Evolutionary conservation across 345 rosid species (phyloP), one percentile per base, ranked within the genome.

Genomic region (Sapria himalayana): DNA sequence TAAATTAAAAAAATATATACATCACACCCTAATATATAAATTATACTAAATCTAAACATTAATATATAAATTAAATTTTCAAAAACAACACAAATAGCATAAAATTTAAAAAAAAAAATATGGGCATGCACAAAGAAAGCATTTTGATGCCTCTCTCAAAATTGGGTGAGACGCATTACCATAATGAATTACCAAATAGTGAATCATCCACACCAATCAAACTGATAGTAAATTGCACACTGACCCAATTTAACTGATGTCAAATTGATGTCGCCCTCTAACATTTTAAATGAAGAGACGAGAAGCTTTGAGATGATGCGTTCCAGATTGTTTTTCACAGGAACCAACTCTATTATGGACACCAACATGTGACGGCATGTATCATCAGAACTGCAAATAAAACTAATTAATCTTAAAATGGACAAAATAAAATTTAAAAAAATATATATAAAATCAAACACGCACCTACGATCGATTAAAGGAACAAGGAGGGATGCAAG

Each of bases 291-390:
- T 54, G 85, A 79, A 54, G 61, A 52, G 3, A 66, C 38, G 41
- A 82, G 77, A 49, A 79, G 34, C 62, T 67, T 82, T 33, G 64
- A 56, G 50, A 79, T 56, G 55, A 89, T 25, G 55, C 41, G 60
- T 34, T 50, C 75, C 59, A 82, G 67, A 58, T 65, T 43, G 41
- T 56, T 57, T 46, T 51, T 64, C 12, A 73, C 3, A 24, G 92
- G 84, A 65, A 89, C 60, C 8, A 48, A 57, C 55, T 79, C 84
- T 22, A 82, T 47, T 55, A 89, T 66, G 19, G 85, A 66, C 49
- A 62, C 49, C 48, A 89, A 50, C 40, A 60, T 47, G 55, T 31
- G 52, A 19, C 47, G 62, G 55, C 65, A 72, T 23, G 61, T 59
- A n/a, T 61, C 70, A 55, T 79, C 93, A 46, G 58, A 66, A 67